phyloP scores from a whole-genome alignment of 2,329 filamentous ascomycete genomes.

The Epicoccum nigrum region DNA sequence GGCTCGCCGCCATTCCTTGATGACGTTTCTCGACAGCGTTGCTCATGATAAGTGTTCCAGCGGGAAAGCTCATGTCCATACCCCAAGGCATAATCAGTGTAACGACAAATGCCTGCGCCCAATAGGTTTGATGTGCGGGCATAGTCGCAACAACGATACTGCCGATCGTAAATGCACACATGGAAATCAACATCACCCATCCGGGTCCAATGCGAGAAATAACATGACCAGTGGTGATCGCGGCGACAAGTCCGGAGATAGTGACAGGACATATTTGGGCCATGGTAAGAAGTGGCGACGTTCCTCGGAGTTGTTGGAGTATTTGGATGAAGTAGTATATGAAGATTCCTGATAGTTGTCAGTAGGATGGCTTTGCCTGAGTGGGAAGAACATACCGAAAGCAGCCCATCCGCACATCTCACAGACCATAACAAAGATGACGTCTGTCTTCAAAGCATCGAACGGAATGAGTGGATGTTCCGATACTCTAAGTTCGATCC shows the following conservation, averaged over 20 bases:
- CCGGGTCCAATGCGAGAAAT: slow-evolving; percentile 37
- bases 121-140: slow-evolving; percentile 51
- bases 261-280: slow-evolving; percentile 37
- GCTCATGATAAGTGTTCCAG: slow-evolving; percentile 49
- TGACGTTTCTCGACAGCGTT: slow-evolving; percentile 48
- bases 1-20: slow-evolving; percentile 50
- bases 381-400: slow-evolving; percentile 32
- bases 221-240: slow-evolving; percentile 38
- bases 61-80: slow-evolving; percentile 53
- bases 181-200: slow-evolving; percentile 42
- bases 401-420: slow-evolving; percentile 53
- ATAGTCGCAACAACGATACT: slow-evolving; percentile 49
- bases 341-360: slow-evolving; percentile 27
- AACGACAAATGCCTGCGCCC: slow-evolving; percentile 47
- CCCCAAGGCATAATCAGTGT: slow-evolving; percentile 46
- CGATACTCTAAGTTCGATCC: slow-evolving; percentile 55
- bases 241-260: slow-evolving; percentile 40
- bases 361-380: not conserved
- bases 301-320: slow-evolving; percentile 29
- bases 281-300: slow-evolving; percentile 35
- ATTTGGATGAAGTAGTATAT: slow-evolving; percentile 44
- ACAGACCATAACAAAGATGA: slow-evolving; percentile 62
- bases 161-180: slow-evolving; percentile 43
- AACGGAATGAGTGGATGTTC: slow-evolving; percentile 64
- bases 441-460: slow-evolving; percentile 55